Conservation (phyloP, 495 filamentous ascomycete genomes). For the Aspergillus nanangensis region DNA sequence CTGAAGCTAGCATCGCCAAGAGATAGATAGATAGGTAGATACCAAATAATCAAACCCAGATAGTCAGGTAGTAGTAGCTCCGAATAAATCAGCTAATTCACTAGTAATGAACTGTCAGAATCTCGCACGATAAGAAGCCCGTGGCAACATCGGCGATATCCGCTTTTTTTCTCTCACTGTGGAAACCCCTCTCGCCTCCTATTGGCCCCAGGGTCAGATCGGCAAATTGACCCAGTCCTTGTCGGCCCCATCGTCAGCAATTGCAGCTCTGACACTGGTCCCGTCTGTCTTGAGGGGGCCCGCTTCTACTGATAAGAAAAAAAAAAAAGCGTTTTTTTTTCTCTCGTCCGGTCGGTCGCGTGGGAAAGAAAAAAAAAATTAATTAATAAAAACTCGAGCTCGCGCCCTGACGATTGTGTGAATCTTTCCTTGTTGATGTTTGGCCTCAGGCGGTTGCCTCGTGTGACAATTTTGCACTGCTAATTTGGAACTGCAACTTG, state of each 20-base stretch:
- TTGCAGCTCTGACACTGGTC: background rate
- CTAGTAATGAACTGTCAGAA: too few relatives aligned
- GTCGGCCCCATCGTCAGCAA: background rate
- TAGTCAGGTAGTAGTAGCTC: too few relatives aligned
- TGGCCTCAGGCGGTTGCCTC: background rate
- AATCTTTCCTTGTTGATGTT: background rate
- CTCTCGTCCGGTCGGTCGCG: constrained; percentile 3
- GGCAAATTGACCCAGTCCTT: background rate
- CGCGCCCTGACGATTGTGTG: constrained; percentile 2
- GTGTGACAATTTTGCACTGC: too few relatives aligned
- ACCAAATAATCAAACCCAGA: too few relatives aligned
- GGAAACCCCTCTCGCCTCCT: too few relatives aligned
- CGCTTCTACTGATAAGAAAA: constrained; percentile 6
- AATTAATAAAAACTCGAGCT: constrained; percentile 1
- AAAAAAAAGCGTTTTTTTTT: constrained; percentile 3
- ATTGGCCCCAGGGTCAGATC: background rate
- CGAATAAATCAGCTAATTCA: too few relatives aligned
- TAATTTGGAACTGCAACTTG: background rate
- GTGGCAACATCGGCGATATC: background rate
- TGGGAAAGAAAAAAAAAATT: constrained; percentile 9
- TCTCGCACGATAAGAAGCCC: too few relatives aligned
- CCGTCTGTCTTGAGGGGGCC: background rate
- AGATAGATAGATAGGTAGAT: background rate
- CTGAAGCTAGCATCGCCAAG: background rate
- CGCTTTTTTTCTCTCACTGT: background rate